Percentiles rank a stretch among this genome's conserved stretches.
Evolutionary conservation across 177 flowering plant species (phyloP).

Genomic region (Telopea speciosissima): DNA sequence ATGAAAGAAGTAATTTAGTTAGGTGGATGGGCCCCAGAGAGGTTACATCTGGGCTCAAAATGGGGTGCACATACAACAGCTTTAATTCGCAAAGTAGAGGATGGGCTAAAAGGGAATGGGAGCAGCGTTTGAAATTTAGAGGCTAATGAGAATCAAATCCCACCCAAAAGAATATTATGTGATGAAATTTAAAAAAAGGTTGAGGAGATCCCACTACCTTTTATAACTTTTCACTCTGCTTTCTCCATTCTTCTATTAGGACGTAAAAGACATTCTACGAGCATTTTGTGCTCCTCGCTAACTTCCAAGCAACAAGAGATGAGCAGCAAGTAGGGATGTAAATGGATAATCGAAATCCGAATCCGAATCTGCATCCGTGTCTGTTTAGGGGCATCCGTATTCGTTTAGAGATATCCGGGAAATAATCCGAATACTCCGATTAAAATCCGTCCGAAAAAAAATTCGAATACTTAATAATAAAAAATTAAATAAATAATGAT

Average conservation of each 20-base stretch:
- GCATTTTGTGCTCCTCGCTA: conserved; percentile 2
- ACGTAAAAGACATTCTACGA: neutral
- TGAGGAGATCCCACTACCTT: neutral
- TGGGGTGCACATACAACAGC: neutral
- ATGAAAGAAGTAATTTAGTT: conserved; percentile 1
- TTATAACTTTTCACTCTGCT: neutral
- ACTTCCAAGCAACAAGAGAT: conserved; percentile 9
- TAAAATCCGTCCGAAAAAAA: too few relatives aligned
- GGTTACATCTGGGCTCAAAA: conserved; percentile 4
- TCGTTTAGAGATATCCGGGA: too few relatives aligned
- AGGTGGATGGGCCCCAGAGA: conserved; percentile 7
- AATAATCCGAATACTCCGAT: too few relatives aligned
- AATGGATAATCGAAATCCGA: too few relatives aligned
- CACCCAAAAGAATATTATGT: too few relatives aligned
- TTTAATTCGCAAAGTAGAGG: neutral
- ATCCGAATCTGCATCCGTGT: too few relatives aligned
- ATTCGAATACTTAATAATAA: too few relatives aligned
- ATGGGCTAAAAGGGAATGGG: neutral
- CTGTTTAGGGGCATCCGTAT: too few relatives aligned
- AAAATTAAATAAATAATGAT: too few relatives aligned
- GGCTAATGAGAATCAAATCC: conserved; percentile 6
- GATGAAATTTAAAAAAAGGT: neutral
- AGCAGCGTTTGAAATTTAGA: neutral
- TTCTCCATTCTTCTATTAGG: neutral
- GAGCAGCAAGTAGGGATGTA: too few relatives aligned